phyloP scores from a whole-genome alignment of 139 green algal species.

The Auxenochlorella pyrenoidosa region DNA sequence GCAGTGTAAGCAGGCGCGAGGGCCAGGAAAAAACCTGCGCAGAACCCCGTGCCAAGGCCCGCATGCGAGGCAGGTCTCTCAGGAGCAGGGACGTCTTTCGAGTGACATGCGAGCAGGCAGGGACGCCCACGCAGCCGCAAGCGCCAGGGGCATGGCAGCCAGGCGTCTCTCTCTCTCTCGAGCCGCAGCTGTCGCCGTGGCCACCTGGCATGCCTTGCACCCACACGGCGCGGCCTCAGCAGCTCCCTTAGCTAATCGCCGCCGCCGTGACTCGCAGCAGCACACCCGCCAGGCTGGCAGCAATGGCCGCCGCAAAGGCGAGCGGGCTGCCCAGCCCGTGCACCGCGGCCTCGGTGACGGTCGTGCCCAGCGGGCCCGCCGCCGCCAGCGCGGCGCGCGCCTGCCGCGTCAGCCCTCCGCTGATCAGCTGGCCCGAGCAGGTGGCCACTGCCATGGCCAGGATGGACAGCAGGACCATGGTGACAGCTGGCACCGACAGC shows the following conservation, averaged over 20 bases:
- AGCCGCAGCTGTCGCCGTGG: too few relatives aligned
- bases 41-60: too few relatives aligned
- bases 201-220: too few relatives aligned
- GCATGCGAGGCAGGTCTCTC: too few relatives aligned
- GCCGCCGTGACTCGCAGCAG: constrained; percentile 22
- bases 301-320: constrained; percentile 12
- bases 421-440: constrained; percentile 20
- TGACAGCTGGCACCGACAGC: constrained; percentile 47
- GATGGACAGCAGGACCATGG: constrained; percentile 37
- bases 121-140: too few relatives aligned
- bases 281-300: constrained; percentile 18
- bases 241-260: not conserved
- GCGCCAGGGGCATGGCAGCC: too few relatives aligned
- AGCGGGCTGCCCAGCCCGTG: constrained; percentile 25
- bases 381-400: constrained; percentile 14
- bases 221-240: too few relatives aligned
- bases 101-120: too few relatives aligned
- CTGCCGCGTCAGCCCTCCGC: not conserved
- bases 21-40: too few relatives aligned
- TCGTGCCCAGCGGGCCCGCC: constrained; percentile 27
- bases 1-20: too few relatives aligned
- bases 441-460: not conserved
- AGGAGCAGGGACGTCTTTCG: too few relatives aligned
- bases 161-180: too few relatives aligned
- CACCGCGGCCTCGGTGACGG: constrained; percentile 17